Evolutionary conservation across 208 protist species (phyloP).

Genomic region (Acanthamoeba royreba): DNA sequence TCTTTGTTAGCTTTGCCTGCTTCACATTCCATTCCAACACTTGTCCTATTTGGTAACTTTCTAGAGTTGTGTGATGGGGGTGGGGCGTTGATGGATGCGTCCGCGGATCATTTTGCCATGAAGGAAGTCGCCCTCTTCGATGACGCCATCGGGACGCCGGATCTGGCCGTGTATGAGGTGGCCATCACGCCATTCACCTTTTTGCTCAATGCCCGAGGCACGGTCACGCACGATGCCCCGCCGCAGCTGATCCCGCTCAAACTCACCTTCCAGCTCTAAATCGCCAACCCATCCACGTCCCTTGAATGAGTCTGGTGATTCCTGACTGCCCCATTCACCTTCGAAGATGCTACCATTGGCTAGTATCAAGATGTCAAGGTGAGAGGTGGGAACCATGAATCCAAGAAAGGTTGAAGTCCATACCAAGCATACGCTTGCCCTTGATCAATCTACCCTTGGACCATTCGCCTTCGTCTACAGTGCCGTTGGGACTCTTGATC

Average conservation of each 20-base stretch:
- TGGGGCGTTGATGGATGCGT: background rate
- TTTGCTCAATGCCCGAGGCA: too few species aligned
- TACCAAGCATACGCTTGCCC: background rate
- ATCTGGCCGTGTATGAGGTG: too few species aligned
- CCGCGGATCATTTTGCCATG: background rate
- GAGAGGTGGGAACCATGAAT: background rate
- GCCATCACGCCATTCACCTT: too few species aligned
- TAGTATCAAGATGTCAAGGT: background rate
- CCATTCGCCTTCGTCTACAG: background rate
- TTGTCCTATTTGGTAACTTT: too few species aligned
- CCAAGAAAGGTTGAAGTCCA: background rate
- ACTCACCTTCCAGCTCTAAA: background rate
- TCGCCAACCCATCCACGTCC: background rate
- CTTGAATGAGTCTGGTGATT: background rate
- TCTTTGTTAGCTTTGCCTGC: too few species aligned
- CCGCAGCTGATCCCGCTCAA: background rate
- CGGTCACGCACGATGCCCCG: background rate
- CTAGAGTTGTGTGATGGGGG: too few species aligned
- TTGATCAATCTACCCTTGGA: background rate
- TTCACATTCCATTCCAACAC: too few species aligned
- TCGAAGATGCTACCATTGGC: background rate
- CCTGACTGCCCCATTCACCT: background rate
- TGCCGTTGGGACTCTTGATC: background rate
- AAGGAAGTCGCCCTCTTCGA: background rate
- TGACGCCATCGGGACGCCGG: background rate